Evolutionary conservation across 306 rosid species (phyloP), one percentile per base, ranked within the genome.

Genomic region (Crataegus laevigata): DNA sequence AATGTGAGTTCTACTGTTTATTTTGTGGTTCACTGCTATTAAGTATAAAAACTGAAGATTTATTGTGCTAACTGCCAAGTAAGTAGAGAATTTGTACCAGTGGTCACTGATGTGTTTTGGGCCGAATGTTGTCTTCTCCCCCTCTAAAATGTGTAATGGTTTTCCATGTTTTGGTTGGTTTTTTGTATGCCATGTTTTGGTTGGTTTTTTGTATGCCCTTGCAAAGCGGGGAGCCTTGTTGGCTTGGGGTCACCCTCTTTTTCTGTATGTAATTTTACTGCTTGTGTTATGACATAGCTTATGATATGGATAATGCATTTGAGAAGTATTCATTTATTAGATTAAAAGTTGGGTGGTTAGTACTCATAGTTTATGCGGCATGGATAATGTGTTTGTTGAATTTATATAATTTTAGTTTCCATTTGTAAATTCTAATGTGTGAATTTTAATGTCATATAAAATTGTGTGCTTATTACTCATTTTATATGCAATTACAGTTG

Each of bases 1-100:
- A 96, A 87, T 96, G 99, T 96, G 85, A 88, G 98, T 78, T 73
- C 67, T 66, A 59, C 18, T 63, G 40, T 60, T 22, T 18, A 1
- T 58, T 43, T 59, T 67, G 63, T 69, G 7, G 36, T 51, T 32
- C 36, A 45, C 72, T 21, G 60, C 1, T 62, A 26, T 26, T 22
- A 52, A 15, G 43, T 50, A 9, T 19, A 62, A 60, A 22, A 60
- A 21, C 28, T 28, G 8, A 32, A 25, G 69, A 42, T 42, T 3
- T 42, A 28, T n/a, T 61, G 69, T 43, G 54, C 21, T 50, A 50
- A 17, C 54, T 50, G 59, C 29, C 40, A 74, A 6, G 52, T 60
- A 40, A 69, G 40, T 69, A 22, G 40, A 50, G 40, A 69, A 17
- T 50, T 50, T 50, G 73, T 50, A 50, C 26, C 12, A 18, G 19